These are phyloP conservation scores for Pseudogymnoascus sp. DNA, from an alignment of 2,329 filamentous ascomycete genomes.

Conservation along the genomic window DNA sequence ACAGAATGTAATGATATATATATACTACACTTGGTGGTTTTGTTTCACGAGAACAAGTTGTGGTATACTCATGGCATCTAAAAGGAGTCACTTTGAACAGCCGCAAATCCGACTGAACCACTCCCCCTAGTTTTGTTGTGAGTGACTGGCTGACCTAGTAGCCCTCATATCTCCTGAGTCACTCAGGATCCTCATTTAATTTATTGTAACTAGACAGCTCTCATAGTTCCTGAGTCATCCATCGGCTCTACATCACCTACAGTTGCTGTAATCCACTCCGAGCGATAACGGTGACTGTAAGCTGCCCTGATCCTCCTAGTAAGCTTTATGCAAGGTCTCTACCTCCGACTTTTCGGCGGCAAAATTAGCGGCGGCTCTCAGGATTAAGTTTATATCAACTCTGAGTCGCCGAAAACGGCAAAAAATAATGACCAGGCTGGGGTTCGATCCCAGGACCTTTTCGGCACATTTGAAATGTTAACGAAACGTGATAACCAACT, in stretches of 20 bases:
- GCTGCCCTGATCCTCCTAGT: not conserved
- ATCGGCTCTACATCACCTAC: not conserved
- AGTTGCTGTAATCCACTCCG: not conserved
- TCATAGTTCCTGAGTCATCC: not conserved
- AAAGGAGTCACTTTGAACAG: not conserved
- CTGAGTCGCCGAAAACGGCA: not conserved
- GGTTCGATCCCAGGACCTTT: constrained; percentile 7
- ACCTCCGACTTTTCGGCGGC: not conserved
- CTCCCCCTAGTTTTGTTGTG: too few relatives aligned
- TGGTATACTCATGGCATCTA: not conserved
- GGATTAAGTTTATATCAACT: not conserved
- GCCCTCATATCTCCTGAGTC: too few relatives aligned
- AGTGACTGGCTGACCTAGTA: too few relatives aligned
- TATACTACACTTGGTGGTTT: too few relatives aligned
- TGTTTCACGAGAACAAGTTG: too few relatives aligned
- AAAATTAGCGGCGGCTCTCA: not conserved
- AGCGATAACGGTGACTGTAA: not conserved
- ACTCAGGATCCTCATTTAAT: too few relatives aligned
- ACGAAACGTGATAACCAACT: constrained; percentile 8
- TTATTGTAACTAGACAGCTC: not conserved
- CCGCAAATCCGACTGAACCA: too few relatives aligned
- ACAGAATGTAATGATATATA: too few relatives aligned
- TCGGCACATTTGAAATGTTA: not conserved
- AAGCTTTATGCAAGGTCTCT: not conserved
- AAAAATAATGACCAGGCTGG: not conserved